These are phyloP conservation scores for Eutrema heterophyllum DNA, from an alignment of 345 rosid species.

Conservation along the genomic window DNA sequence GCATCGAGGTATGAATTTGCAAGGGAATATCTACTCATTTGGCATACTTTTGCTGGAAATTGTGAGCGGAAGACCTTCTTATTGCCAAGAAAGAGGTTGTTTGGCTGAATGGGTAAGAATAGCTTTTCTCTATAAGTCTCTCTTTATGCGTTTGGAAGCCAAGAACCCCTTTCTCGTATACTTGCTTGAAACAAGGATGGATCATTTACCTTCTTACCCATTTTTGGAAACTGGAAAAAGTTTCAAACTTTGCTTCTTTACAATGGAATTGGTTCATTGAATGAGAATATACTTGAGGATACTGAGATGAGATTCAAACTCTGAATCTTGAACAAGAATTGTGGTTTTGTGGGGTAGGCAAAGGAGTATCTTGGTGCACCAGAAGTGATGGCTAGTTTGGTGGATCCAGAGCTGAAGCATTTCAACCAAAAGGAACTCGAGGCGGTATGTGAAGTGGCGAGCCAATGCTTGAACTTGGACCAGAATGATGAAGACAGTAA, in stretches of 20 bases:
- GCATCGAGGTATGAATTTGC: slow-evolving; percentile 62
- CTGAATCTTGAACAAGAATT: not conserved
- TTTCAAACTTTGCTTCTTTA: not conserved
- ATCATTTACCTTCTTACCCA: not conserved
- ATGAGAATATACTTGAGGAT: not conserved
- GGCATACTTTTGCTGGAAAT: slow-evolving; percentile 84
- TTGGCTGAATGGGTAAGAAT: slow-evolving; percentile 78
- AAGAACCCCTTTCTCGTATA: no score
- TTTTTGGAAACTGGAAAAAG: not conserved
- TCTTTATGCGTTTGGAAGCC: not conserved
- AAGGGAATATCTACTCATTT: slow-evolving; percentile 76
- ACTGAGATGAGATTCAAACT: not conserved
- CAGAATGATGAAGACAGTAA: slow-evolving; percentile 10
- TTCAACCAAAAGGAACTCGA: slow-evolving; percentile 66
- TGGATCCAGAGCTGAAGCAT: slow-evolving; percentile 86
- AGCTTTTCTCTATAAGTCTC: not conserved
- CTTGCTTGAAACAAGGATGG: no score
- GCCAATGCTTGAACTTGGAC: slow-evolving; percentile 56
- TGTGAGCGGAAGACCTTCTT: slow-evolving; percentile 83
- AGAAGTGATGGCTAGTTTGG: slow-evolving; percentile 58
- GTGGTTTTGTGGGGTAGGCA: slow-evolving; percentile 49
- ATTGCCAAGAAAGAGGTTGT: slow-evolving; percentile 74
- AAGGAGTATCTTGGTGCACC: slow-evolving; percentile 64
- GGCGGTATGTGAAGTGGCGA: slow-evolving; percentile 71
- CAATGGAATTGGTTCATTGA: not conserved